A percentile compares a stretch with the other conserved stretches of the same genome.
phyloP scores from a whole-genome alignment of 257 asterid species.

The Nicotiana obtusifolia region DNA sequence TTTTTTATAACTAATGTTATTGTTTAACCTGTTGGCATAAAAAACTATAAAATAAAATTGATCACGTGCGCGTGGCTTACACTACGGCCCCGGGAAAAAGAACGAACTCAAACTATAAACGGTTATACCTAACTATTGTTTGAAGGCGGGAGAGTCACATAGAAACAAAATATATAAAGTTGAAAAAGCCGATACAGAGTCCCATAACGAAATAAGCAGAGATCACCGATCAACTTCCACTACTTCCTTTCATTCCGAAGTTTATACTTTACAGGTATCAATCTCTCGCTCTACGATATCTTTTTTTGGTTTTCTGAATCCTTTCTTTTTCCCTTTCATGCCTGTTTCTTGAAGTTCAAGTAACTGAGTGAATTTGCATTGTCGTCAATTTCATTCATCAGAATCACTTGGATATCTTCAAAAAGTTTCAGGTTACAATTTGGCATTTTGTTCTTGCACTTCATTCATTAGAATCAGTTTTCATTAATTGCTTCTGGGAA shows the following conservation, averaged over 20 bases:
- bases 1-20: too few relatives aligned
- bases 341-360: neutral
- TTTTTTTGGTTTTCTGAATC: too few relatives aligned
- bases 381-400: too few relatives aligned
- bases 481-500: neutral
- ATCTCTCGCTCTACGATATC: neutral
- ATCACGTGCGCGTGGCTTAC: neutral
- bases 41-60: neutral
- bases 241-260: neutral
- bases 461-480: neutral
- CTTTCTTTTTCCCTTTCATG: neutral
- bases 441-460: neutral
- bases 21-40: neutral
- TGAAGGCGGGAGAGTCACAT: neutral
- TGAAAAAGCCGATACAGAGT: neutral
- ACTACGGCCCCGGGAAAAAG: neutral
- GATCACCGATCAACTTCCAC: neutral
- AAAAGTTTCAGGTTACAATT: neutral
- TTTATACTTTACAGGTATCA: neutral
- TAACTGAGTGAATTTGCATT: neutral
- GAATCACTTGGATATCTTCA: too few relatives aligned
- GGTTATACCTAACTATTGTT: too few relatives aligned
- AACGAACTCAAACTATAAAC: too few relatives aligned
- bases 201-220: neutral
- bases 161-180: neutral